Conservation (phyloP, 2,329 filamentous ascomycete species). For the Colletotrichum filicis region DNA sequence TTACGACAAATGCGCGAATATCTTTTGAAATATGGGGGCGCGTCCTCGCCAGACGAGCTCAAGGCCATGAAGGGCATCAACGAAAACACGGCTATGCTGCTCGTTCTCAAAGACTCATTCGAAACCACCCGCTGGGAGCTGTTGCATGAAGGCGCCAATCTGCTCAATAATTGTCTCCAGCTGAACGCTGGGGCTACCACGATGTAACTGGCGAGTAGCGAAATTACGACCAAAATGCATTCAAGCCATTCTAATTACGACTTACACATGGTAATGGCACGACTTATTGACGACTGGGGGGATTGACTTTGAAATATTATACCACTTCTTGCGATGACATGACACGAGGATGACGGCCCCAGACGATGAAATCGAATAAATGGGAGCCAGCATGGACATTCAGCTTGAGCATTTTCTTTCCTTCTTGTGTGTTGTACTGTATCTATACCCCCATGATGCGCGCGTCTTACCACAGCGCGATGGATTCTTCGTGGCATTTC, state of each 20-base stretch:
- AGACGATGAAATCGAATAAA: constrained; percentile 5
- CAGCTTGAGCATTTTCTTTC: background rate
- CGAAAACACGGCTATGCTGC: constrained; percentile 81
- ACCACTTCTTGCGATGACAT: constrained; percentile 27
- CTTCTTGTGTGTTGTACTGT: constrained; percentile 15
- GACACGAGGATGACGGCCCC: constrained; percentile 1
- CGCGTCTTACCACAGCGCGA: background rate
- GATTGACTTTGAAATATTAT: constrained; percentile 11
- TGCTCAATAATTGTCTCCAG: constrained; percentile 84
- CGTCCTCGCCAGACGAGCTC: constrained; percentile 81
- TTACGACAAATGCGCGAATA: constrained; percentile 83
- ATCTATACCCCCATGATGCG: constrained; percentile 30
- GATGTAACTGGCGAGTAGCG: background rate
- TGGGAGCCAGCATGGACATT: background rate
- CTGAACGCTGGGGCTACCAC: constrained; percentile 51
- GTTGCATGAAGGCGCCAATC: constrained; percentile 83
- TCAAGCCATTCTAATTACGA: background rate
- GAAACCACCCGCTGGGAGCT: constrained; percentile 89
- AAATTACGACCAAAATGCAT: background rate
- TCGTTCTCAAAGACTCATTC: constrained; percentile 86
- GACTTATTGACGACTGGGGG: constrained; percentile 4
- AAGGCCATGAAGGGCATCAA: constrained; percentile 81
- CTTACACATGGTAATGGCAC: background rate
- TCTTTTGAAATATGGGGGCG: constrained; percentile 76
- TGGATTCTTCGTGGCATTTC: constrained; percentile 9